These are phyloP conservation scores for Zopfia rhizophila DNA, from an alignment of 2,329 filamentous ascomycete genomes.

Conservation along the genomic window DNA sequence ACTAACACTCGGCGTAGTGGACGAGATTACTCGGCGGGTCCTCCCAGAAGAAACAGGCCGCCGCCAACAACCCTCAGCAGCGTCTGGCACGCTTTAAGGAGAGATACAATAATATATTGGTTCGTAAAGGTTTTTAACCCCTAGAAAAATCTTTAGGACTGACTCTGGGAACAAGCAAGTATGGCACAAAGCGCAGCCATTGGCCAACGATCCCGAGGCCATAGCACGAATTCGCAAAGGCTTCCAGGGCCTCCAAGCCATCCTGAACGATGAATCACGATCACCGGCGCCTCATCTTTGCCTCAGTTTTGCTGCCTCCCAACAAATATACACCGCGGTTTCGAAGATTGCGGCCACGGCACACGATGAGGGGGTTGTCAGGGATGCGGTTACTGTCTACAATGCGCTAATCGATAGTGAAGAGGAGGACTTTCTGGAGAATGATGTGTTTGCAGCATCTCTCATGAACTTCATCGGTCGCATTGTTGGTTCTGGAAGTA, in stretches of 20 bases:
- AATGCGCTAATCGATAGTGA: conserved; percentile 94
- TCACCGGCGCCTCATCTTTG: conserved; percentile 91
- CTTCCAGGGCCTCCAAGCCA: conserved; percentile 67
- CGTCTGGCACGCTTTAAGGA: conserved; percentile 70
- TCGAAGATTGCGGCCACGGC: conserved; percentile 88
- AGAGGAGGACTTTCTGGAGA: conserved; percentile 93
- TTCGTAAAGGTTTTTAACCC: conserved; percentile 32
- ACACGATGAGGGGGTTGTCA: conserved; percentile 85
- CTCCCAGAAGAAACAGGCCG: conserved; percentile 60
- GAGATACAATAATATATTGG: conserved; percentile 68
- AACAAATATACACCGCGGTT: conserved; percentile 89
- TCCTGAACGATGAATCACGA: conserved; percentile 89
- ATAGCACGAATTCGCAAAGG: conserved; percentile 61
- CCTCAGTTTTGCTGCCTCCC: conserved; percentile 83
- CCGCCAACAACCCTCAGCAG: conserved; percentile 66
- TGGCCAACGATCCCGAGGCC: conserved; percentile 62
- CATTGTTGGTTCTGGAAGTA: conserved; percentile 78
- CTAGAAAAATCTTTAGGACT: conserved; percentile 14
- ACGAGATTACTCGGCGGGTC: conserved; percentile 70
- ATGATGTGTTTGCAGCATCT: conserved; percentile 83
- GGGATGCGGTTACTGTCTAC: conserved; percentile 86
- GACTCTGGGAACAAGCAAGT: conserved; percentile 59
- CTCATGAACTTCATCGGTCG: conserved; percentile 86
- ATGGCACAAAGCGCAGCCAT: conserved; percentile 67
- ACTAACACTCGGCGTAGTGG: conserved; percentile 58